phyloP scores from a whole-genome alignment of 441 rosid species.

The Populus hybrid region DNA sequence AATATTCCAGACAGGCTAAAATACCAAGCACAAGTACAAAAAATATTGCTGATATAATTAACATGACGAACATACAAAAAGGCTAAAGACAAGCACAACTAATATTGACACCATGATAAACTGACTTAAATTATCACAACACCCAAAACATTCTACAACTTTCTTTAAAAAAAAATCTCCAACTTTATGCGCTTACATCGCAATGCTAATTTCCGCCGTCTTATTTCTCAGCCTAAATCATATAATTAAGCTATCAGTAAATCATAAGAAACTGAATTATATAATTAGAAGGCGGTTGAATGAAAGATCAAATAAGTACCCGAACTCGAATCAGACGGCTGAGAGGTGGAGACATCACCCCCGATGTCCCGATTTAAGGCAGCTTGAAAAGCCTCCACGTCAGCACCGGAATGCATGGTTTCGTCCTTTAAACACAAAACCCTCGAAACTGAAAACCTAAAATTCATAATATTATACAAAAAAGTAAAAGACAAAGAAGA shows the following conservation, averaged over 20 bases:
- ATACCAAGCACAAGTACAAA: not conserved
- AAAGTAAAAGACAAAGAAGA: slow-evolving; percentile 8
- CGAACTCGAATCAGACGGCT: slow-evolving; percentile 42
- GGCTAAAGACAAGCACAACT: not conserved
- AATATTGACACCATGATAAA: not conserved
- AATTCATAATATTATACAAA: not conserved
- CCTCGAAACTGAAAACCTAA: not conserved
- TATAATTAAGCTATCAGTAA: not conserved
- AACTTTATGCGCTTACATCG: not conserved
- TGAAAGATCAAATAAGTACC: slow-evolving; percentile 23
- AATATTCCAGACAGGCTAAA: not conserved
- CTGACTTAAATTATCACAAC: not conserved
- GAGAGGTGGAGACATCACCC: slow-evolving; percentile 54
- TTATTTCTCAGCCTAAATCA: not conserved
- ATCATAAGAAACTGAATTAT: not conserved
- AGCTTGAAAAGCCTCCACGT: slow-evolving; percentile 91
- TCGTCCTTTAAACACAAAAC: slow-evolving; percentile 52
- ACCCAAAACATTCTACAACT: not conserved
- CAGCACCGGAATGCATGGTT: slow-evolving; percentile 95
- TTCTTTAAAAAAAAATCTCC: too few species aligned
- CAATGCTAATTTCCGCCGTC: not conserved
- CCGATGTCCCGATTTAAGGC: slow-evolving; percentile 86
- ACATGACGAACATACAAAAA: not conserved
- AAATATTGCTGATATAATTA: not conserved
- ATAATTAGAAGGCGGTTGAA: not conserved